phyloP scores from a whole-genome alignment of 306 rosid species.

The Vigna reflexopilosa region DNA sequence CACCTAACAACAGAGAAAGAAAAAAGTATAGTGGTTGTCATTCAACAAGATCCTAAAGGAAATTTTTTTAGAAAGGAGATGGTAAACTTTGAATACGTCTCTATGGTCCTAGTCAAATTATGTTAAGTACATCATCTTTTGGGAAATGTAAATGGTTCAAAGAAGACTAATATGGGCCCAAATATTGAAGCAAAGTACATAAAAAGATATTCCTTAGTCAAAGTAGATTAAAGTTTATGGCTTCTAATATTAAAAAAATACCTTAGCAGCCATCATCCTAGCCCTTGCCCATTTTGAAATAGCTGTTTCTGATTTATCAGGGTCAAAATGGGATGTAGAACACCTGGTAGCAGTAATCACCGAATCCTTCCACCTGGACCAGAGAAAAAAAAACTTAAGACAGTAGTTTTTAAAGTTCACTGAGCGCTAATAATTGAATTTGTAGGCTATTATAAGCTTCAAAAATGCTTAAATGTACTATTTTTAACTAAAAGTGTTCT shows the following conservation, averaged over 20 bases:
- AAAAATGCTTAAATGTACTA: neutral
- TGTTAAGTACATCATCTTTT: neutral
- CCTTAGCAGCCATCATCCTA: slow-evolving; percentile 79
- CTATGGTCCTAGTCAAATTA: slow-evolving; percentile 46
- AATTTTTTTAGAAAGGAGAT: slow-evolving; percentile 18
- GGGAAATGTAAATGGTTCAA: slow-evolving; percentile 21
- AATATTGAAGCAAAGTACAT: slow-evolving; percentile 15
- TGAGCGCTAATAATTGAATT: neutral
- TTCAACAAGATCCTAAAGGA: slow-evolving; percentile 22
- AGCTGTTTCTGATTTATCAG: slow-evolving; percentile 65
- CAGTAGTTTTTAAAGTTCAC: neutral
- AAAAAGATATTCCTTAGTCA: slow-evolving; percentile 36
- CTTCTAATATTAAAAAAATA: slow-evolving; percentile 36
- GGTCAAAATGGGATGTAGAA: slow-evolving; percentile 62
- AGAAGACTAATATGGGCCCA: slow-evolving; percentile 39
- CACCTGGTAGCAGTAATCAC: slow-evolving; percentile 59
- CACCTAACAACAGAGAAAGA: slow-evolving; percentile 58
- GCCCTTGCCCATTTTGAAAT: slow-evolving; percentile 73
- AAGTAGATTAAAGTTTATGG: slow-evolving; percentile 21
- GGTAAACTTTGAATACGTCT: slow-evolving; percentile 43
- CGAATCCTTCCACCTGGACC: slow-evolving; percentile 83
- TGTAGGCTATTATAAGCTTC: neutral
- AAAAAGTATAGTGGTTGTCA: neutral
- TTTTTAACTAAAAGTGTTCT: neutral
- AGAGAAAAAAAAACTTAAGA: slow-evolving; percentile 28